These are phyloP conservation scores for Herpotrichia juniperi DNA, from an alignment of 2,329 filamentous ascomycete genomes.

Conservation along the genomic window DNA sequence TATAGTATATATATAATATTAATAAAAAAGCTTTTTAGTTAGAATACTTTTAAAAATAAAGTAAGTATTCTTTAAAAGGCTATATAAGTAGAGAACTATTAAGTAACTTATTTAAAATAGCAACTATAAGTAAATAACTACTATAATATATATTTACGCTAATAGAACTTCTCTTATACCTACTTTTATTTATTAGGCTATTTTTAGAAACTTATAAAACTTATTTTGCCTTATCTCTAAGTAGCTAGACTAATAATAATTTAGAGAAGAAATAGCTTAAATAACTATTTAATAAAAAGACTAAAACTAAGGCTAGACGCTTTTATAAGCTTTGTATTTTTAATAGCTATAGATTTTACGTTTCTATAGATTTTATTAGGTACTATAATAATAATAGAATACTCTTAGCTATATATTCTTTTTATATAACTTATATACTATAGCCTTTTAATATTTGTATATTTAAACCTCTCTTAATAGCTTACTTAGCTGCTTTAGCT, in stretches of 20 bases:
- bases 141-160: slow-evolving; percentile 21
- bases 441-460: slow-evolving; percentile 7
- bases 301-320: slow-evolving; percentile 6
- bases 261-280: slow-evolving; percentile 6
- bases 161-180: slow-evolving; percentile 13
- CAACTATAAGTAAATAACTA: slow-evolving; percentile 25
- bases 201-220: slow-evolving; percentile 14
- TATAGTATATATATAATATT: slow-evolving; percentile 13
- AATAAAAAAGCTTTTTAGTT: slow-evolving; percentile 15
- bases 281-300: slow-evolving; percentile 13
- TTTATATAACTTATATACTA: slow-evolving; percentile 8
- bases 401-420: slow-evolving; percentile 4
- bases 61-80: slow-evolving; percentile 17
- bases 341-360: slow-evolving; percentile 8
- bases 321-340: slow-evolving; percentile 7
- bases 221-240: slow-evolving; percentile 12
- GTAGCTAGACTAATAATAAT: slow-evolving; percentile 9
- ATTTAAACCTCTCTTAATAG: slow-evolving; percentile 6
- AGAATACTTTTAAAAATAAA: slow-evolving; percentile 17
- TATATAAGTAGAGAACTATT: slow-evolving; percentile 10
- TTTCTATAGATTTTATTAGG: slow-evolving; percentile 8
- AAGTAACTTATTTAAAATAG: slow-evolving; percentile 18
- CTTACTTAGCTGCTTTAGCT: neutral
- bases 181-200: slow-evolving; percentile 22
- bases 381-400: slow-evolving; percentile 8